phyloP scores from a whole-genome alignment of 2,329 filamentous ascomycete genomes.

The Fusarium chaquense region DNA sequence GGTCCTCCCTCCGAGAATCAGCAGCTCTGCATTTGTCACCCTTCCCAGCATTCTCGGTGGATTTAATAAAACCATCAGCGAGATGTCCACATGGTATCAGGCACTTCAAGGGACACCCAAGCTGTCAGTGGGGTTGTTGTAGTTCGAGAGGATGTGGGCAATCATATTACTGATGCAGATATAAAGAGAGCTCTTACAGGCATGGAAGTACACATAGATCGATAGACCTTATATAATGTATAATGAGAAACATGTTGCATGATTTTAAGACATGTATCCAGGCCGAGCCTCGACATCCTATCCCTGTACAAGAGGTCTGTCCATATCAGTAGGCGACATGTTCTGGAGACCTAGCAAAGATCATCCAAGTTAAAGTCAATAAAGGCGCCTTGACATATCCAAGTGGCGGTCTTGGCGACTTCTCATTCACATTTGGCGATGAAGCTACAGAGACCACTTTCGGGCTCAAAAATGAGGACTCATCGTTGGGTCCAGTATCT shows the following conservation, averaged over 20 bases:
- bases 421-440: background rate
- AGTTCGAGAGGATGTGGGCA: background rate
- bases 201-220: accelerated
- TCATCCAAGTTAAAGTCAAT: background rate
- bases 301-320: background rate
- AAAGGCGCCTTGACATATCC: background rate
- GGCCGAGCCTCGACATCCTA: background rate
- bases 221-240: background rate
- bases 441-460: background rate
- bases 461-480: background rate
- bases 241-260: background rate
- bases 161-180: background rate
- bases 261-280: background rate
- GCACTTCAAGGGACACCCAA: background rate
- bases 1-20: background rate
- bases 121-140: background rate
- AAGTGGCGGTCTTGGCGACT: background rate
- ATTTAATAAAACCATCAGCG: background rate
- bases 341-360: background rate
- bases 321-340: background rate
- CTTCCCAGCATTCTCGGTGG: background rate
- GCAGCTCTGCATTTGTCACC: background rate
- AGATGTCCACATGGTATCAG: background rate
- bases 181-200: background rate
- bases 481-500: background rate